phyloP scores from a whole-genome alignment of 257 asterid species.

The Ligustrum vulgare region DNA sequence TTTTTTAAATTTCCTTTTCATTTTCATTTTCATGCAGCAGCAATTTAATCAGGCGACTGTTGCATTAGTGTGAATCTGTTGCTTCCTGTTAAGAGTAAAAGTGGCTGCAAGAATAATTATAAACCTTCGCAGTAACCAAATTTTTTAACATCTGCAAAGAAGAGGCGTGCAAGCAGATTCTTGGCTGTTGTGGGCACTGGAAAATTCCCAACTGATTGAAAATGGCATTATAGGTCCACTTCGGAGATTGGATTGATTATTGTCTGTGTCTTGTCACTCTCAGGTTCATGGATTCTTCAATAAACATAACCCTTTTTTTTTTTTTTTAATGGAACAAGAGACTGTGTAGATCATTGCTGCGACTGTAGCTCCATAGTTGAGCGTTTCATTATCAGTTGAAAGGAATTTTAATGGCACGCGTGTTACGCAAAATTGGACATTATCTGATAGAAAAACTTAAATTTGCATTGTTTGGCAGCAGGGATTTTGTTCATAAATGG shows the following conservation, averaged over 20 bases:
- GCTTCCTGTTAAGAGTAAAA: not conserved
- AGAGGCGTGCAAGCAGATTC: constrained; percentile 23
- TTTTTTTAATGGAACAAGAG: not conserved
- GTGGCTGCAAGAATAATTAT: constrained; percentile 10
- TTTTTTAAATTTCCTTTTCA: no score
- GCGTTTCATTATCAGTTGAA: not conserved
- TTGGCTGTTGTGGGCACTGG: constrained; percentile 3
- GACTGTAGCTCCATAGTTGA: constrained; percentile 10
- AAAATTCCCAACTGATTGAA: constrained; percentile 19
- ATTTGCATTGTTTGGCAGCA: no score
- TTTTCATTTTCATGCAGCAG: constrained; percentile 20
- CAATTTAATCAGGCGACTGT: constrained; percentile 18
- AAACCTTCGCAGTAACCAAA: constrained; percentile 15
- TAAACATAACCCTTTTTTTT: constrained; percentile 11
- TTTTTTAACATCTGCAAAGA: constrained; percentile 9
- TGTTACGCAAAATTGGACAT: not conserved
- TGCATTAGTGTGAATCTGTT: constrained; percentile 7
- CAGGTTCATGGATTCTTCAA: constrained; percentile 22
- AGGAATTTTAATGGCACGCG: not conserved
- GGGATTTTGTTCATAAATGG: no score
- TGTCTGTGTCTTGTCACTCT: constrained; percentile 23
- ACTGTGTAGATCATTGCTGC: constrained; percentile 20
- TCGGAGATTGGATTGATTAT: constrained; percentile 15
- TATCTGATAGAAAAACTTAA: not conserved
- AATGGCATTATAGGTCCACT: constrained; percentile 19